Percentiles rank a stretch among this genome's conserved stretches.
Conservation (phyloP, 306 rosid genomes). For the Cicer judaicum region DNA sequence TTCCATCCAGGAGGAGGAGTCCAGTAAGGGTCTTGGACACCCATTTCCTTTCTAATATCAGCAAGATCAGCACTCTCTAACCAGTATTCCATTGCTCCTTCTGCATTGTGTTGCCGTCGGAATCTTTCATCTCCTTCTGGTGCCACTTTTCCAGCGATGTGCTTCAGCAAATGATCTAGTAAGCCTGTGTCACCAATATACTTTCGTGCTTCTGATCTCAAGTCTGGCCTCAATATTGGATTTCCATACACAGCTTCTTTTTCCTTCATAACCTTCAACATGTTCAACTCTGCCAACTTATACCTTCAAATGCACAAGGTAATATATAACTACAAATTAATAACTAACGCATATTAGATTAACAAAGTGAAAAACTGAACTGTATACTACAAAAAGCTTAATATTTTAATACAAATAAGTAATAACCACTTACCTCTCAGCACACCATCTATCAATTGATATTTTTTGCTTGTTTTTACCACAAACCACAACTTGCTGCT, state of each 20-base stretch:
- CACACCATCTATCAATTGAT: conserved; percentile 63
- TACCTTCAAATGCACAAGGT: conserved; percentile 57
- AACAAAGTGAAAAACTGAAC: not conserved
- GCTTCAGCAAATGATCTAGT: conserved; percentile 88
- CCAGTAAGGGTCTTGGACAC: conserved; percentile 89
- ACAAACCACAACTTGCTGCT: conserved; percentile 43
- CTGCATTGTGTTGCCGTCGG: conserved; percentile 78
- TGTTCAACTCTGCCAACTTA: conserved; percentile 72
- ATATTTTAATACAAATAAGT: not conserved
- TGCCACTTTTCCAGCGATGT: conserved; percentile 91
- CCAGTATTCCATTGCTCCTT: conserved; percentile 97
- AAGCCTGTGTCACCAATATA: conserved; percentile 89
- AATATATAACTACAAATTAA: not conserved
- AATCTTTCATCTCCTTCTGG: conserved; percentile 82
- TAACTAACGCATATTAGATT: not conserved
- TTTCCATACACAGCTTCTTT: conserved; percentile 67
- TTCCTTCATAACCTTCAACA: conserved; percentile 76
- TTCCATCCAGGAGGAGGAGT: conserved; percentile 87
- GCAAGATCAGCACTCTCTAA: conserved; percentile 80
- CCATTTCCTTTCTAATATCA: conserved; percentile 69
- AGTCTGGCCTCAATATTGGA: conserved; percentile 71
- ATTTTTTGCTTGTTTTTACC: conserved; percentile 53
- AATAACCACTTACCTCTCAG: conserved; percentile 44
- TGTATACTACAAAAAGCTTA: not conserved
- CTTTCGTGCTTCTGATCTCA: conserved; percentile 83